Conservation (phyloP, 768 basidiomycete species). For the Sporobolomyces phaffii region DNA sequence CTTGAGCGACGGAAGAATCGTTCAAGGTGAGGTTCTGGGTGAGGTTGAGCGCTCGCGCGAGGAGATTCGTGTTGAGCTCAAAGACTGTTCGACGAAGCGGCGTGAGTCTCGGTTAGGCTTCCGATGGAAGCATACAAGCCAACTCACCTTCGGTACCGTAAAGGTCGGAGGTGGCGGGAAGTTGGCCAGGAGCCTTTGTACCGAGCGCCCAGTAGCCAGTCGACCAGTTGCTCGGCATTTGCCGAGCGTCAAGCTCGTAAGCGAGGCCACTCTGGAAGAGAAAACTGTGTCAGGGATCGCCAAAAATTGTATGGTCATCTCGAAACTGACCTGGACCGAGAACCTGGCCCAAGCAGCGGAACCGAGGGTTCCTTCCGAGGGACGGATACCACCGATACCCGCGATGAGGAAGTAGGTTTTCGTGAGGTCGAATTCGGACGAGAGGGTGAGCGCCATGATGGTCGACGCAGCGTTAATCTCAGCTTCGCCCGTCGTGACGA, state of each 20-base stretch:
- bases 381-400: conserved; percentile 51
- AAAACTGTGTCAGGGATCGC: too few relatives aligned
- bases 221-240: conserved; percentile 48
- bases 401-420: conserved; percentile 51
- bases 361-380: conserved; percentile 48
- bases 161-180: conserved; percentile 32
- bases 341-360: conserved; percentile 49
- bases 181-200: conserved; percentile 16
- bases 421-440: conserved; percentile 47
- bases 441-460: conserved; percentile 46
- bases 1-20: conserved; percentile 45
- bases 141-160: conserved; percentile 50
- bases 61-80: conserved; percentile 51
- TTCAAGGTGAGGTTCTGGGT: conserved; percentile 46
- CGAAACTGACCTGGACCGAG: conserved; percentile 45
- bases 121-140: neutral
- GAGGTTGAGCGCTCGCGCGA: conserved; percentile 44
- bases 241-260: conserved; percentile 51
- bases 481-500: conserved; percentile 42
- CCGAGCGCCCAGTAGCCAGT: conserved; percentile 46
- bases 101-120: too few relatives aligned
- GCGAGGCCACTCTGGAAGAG: conserved; percentile 42
- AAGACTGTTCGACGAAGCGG: conserved; percentile 43
- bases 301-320: too few relatives aligned
- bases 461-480: conserved; percentile 52